phyloP scores from a whole-genome alignment of 306 rosid genomes.

The Corylus americana region DNA sequence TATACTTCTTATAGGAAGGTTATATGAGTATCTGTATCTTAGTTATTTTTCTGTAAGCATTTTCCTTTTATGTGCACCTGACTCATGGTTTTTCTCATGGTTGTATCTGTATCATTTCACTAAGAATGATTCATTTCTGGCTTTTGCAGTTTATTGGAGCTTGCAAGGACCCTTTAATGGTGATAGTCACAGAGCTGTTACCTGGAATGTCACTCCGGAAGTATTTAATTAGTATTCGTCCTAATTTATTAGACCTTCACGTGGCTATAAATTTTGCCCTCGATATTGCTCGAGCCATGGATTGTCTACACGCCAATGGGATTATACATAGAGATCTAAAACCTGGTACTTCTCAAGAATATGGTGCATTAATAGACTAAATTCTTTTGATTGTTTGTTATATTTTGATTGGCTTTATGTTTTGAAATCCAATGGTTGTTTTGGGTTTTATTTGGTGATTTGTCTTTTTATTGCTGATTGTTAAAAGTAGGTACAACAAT shows the following conservation, averaged over 20 bases:
- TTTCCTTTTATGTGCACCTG: slow-evolving; percentile 11
- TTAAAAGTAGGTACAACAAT: background rate
- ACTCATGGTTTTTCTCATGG: background rate
- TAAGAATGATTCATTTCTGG: slow-evolving; percentile 22
- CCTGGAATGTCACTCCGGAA: slow-evolving; percentile 98
- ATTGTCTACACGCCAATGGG: slow-evolving; percentile 95
- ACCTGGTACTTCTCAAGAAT: slow-evolving; percentile 61
- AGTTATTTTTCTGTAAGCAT: background rate
- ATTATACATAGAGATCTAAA: slow-evolving; percentile 96
- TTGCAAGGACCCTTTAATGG: slow-evolving; percentile 96
- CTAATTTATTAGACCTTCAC: slow-evolving; percentile 56
- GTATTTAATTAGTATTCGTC: slow-evolving; percentile 68
- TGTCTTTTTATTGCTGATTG: background rate
- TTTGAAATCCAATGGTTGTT: background rate
- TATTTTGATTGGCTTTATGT: slow-evolving; percentile 13
- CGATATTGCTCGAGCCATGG: slow-evolving; percentile 95
- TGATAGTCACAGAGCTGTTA: slow-evolving; percentile 90
- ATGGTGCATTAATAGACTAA: background rate
- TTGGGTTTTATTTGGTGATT: background rate
- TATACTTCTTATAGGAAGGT: background rate
- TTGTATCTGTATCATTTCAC: slow-evolving; percentile 17
- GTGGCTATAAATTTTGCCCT: slow-evolving; percentile 76
- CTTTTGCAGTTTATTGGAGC: slow-evolving; percentile 92
- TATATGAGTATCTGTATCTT: background rate
- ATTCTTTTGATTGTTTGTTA: slow-evolving; percentile 6